Percentiles rank a stretch among this genome's conserved stretches.
phyloP scores from a whole-genome alignment of 805 yeast species.

The Candida endomychidarum region DNA sequence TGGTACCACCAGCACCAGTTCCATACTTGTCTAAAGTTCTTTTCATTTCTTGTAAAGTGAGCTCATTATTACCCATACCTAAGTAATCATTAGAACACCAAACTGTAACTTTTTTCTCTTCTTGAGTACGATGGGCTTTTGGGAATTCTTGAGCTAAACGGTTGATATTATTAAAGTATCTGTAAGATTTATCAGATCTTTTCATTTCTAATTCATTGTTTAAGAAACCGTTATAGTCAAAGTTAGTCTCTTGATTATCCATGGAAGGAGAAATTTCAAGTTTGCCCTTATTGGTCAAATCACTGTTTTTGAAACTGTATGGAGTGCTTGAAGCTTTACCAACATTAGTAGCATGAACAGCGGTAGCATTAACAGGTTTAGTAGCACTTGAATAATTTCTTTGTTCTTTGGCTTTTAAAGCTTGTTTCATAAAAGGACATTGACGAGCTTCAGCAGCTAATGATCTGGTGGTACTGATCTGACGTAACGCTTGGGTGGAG shows the following conservation, averaged over 20 bases:
- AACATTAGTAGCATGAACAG: slow-evolving; percentile 18
- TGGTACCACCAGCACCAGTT: slow-evolving; percentile 98
- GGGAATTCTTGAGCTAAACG: slow-evolving; percentile 94
- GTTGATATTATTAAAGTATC: slow-evolving; percentile 96
- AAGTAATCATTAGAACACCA: slow-evolving; percentile 99
- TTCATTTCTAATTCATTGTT: slow-evolving; percentile 67
- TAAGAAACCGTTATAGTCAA: slow-evolving; percentile 73
- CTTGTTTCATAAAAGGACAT: slow-evolving; percentile 93
- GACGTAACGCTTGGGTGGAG: slow-evolving; percentile 59
- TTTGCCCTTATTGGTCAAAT: slow-evolving; percentile 20
- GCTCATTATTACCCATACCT: slow-evolving; percentile 85
- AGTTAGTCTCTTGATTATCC: slow-evolving; percentile 51
- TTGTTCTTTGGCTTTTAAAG: slow-evolving; percentile 48
- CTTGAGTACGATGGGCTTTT: slow-evolving; percentile 75
- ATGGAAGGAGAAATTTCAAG: slow-evolving; percentile 17
- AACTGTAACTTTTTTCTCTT: slow-evolving; percentile 86
- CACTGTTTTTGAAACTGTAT: slow-evolving; percentile 29
- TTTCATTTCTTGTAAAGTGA: slow-evolving; percentile 75
- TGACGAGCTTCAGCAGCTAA: slow-evolving; percentile 61
- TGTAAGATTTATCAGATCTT: slow-evolving; percentile 85
- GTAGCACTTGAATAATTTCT: slow-evolving; percentile 50
- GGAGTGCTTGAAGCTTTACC: slow-evolving; percentile 23
- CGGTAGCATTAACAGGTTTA: slow-evolving; percentile 45
- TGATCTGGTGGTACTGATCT: slow-evolving; percentile 45
- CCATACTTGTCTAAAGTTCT: slow-evolving; percentile 84